phyloP scores from a whole-genome alignment of 495 filamentous ascomycete genomes.

The Podospora bellae-mahoneyi region DNA sequence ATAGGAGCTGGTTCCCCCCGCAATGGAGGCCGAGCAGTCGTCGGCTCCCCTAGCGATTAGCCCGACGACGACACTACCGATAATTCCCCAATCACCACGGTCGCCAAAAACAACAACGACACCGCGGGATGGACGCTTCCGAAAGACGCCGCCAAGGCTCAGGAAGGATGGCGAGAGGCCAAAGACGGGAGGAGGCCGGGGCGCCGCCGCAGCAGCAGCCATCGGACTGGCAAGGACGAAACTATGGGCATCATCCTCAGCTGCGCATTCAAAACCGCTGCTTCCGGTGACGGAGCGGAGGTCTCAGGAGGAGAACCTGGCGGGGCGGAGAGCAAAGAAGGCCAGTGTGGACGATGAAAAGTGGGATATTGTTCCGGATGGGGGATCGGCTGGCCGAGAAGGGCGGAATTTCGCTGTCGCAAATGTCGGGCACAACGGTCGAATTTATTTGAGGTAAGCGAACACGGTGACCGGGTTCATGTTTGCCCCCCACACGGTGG shows the following conservation, averaged over 20 bases:
- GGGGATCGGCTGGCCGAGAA: slow-evolving; percentile 50
- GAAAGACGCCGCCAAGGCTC: slow-evolving; percentile 17
- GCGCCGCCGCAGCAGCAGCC: slow-evolving; percentile 9
- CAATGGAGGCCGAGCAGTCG: slow-evolving; percentile 29
- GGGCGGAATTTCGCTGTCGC: slow-evolving; percentile 87
- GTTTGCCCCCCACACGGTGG: neutral
- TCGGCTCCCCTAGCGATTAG: slow-evolving; percentile 25
- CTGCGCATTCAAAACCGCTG: slow-evolving; percentile 35
- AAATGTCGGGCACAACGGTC: slow-evolving; percentile 89
- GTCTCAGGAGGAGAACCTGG: slow-evolving; percentile 38
- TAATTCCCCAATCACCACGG: slow-evolving; percentile 11
- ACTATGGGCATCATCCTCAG: slow-evolving; percentile 28
- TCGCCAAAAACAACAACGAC: slow-evolving; percentile 12
- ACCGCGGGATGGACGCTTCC: slow-evolving; percentile 19
- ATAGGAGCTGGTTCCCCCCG: slow-evolving; percentile 16
- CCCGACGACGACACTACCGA: slow-evolving; percentile 15
- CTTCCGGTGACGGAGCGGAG: slow-evolving; percentile 44
- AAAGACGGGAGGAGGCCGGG: slow-evolving; percentile 11
- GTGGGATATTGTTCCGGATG: slow-evolving; percentile 50
- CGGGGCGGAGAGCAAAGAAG: slow-evolving; percentile 28
- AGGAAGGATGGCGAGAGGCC: slow-evolving; percentile 24
- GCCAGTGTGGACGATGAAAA: slow-evolving; percentile 40
- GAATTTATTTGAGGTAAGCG: slow-evolving; percentile 85
- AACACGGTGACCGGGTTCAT: slow-evolving; percentile 12
- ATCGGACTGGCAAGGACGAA: slow-evolving; percentile 28